Percentiles rank a stretch among this genome's conserved stretches.
Conservation (phyloP, 2,329 filamentous ascomycete species). For the Colletotrichum spinosum region DNA sequence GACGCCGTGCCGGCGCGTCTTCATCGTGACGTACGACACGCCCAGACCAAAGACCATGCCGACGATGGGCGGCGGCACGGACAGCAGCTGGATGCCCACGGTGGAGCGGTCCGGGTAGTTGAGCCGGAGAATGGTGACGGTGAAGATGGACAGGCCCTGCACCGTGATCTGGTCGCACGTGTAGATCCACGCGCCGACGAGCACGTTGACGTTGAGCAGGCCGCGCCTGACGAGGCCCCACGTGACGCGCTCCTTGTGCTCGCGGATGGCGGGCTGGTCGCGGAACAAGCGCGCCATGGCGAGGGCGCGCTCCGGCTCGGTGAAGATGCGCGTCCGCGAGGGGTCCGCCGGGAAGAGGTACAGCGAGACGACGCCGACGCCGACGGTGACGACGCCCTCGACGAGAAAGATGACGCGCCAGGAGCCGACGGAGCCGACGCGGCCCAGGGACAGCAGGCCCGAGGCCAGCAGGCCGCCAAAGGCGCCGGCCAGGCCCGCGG, state of each 20-base stretch:
- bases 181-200: constrained; percentile 43
- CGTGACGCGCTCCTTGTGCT: constrained; percentile 40
- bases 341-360: constrained; percentile 39
- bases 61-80: constrained; percentile 41
- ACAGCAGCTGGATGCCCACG: constrained; percentile 43
- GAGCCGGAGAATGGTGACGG: constrained; percentile 69
- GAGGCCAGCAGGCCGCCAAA: constrained; percentile 74
- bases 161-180: constrained; percentile 62
- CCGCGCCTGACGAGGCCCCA: constrained; percentile 39
- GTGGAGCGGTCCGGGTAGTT: constrained; percentile 42
- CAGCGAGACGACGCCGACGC: constrained; percentile 62
- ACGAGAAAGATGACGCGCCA: constrained; percentile 73
- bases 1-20: constrained; percentile 42
- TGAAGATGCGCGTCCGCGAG: constrained; percentile 50
- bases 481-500: constrained; percentile 73
- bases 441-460: constrained; percentile 39
- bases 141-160: constrained; percentile 74
- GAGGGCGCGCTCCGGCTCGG: constrained; percentile 70
- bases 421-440: constrained; percentile 39
- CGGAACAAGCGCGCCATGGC: constrained; percentile 74
- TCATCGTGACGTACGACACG: constrained; percentile 44
- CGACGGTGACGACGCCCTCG: constrained; percentile 52
- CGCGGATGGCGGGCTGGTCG: constrained; percentile 43
- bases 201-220: constrained; percentile 41
- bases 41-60: constrained; percentile 41